Conservation (phyloP, 2,329 filamentous ascomycete genomes). For the Aspergillus felis region DNA sequence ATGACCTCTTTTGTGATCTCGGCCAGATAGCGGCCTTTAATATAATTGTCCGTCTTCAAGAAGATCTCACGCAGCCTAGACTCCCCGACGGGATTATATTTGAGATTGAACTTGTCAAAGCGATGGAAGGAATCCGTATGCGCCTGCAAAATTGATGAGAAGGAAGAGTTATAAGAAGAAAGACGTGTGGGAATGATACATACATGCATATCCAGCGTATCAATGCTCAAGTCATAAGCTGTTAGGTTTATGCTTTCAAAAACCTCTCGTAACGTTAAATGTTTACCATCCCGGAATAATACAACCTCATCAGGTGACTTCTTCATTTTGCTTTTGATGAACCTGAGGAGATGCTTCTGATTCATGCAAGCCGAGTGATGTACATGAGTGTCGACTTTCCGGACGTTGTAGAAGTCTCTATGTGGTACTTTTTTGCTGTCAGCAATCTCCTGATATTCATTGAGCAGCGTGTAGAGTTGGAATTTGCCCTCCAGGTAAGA, state of each 20-base stretch:
- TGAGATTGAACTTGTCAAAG: conserved; percentile 99
- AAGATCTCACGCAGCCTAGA: conserved; percentile 97
- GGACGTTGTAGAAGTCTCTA: conserved; percentile 97
- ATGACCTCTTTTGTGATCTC: conserved; percentile 99
- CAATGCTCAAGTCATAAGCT: conserved; percentile 95
- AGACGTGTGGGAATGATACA: conserved; percentile 32
- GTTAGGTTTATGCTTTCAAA: conserved; percentile 97
- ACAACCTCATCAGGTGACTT: conserved; percentile 94
- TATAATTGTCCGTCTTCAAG: conserved; percentile 96
- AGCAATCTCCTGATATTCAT: conserved; percentile 96
- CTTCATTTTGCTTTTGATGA: conserved; percentile 99
- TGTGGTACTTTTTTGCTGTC: conserved; percentile 98
- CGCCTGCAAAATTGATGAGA: conserved; percentile 51
- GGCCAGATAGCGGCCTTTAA: conserved; percentile 89
- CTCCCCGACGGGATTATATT: conserved; percentile 96
- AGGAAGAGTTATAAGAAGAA: conserved; percentile 3
- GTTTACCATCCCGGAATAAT: conserved; percentile 84
- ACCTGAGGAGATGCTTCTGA: conserved; percentile 94
- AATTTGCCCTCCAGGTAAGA: conserved; percentile 97
- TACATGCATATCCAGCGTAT: conserved; percentile 98
- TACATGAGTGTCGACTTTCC: conserved; percentile 98
- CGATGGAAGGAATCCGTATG: conserved; percentile 98
- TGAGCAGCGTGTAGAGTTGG: conserved; percentile 86
- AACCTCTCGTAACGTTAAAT: conserved; percentile 85
- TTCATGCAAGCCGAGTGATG: conserved; percentile 99